Conservation (phyloP, 192 early-diverging fungal genomes). For the Umbelopsis ramanniana region DNA sequence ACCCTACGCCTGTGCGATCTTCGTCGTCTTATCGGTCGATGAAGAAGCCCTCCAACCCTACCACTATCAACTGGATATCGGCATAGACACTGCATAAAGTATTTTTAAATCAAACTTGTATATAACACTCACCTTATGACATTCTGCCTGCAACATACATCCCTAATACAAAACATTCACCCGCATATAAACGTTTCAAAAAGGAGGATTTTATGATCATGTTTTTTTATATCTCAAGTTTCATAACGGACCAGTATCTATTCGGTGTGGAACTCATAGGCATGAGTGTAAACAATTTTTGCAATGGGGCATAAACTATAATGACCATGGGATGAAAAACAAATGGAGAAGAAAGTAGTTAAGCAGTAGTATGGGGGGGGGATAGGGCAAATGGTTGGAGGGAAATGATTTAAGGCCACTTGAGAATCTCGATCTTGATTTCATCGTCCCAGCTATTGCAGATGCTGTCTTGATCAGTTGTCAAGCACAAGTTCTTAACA, state of each 20-base stretch:
- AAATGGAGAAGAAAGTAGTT: background rate
- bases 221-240: background rate
- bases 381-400: background rate
- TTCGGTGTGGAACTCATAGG: background rate
- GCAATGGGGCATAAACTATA: background rate
- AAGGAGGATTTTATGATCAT: no score
- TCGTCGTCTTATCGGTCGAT: background rate
- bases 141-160: no score
- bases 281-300: background rate
- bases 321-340: background rate
- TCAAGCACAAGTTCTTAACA: slow-evolving; percentile 33
- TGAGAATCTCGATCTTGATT: slow-evolving; percentile 38
- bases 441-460: slow-evolving; percentile 43
- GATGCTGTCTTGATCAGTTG: slow-evolving; percentile 18
- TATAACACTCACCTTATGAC: background rate
- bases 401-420: slow-evolving; percentile 35
- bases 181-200: no score
- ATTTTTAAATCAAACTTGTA: background rate
- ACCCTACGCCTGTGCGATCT: background rate
- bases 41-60: background rate
- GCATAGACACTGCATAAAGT: background rate
- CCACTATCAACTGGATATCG: slow-evolving; percentile 9
- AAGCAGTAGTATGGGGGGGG: background rate
- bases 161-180: no score
- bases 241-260: background rate